These are phyloP conservation scores for Coelastrella sp. DNA, from an alignment of 139 green algal species.

Conservation along the genomic window DNA sequence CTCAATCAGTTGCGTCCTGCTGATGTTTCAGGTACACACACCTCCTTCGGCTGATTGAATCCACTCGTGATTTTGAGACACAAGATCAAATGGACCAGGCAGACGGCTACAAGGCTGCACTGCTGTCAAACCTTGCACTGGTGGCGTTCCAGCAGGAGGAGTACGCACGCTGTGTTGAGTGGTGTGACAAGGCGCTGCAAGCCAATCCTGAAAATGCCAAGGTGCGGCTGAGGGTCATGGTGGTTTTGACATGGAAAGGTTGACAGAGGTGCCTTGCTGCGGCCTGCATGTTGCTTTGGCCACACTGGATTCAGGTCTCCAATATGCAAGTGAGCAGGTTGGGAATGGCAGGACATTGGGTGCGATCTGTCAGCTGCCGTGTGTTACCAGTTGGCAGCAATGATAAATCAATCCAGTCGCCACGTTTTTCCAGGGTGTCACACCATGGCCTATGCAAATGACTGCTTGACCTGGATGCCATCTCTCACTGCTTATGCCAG, in stretches of 20 bases:
- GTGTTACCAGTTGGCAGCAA: too few relatives aligned
- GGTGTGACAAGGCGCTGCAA: constrained; percentile 69
- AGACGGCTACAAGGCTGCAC: constrained; percentile 44
- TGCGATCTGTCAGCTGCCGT: too few relatives aligned
- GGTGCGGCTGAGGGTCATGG: neutral
- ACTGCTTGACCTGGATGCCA: neutral
- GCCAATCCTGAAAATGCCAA: constrained; percentile 58
- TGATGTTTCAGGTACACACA: constrained; percentile 55
- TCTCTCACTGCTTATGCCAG: constrained; percentile 42
- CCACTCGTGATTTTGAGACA: constrained; percentile 69
- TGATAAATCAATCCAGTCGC: neutral
- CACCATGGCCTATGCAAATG: neutral
- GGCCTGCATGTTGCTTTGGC: neutral
- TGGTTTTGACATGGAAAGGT: neutral
- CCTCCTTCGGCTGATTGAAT: constrained; percentile 69
- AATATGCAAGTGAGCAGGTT: too few relatives aligned
- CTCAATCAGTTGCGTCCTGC: neutral
- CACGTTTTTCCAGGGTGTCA: neutral
- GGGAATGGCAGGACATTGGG: too few relatives aligned
- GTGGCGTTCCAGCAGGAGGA: constrained; percentile 52
- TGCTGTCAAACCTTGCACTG: constrained; percentile 76
- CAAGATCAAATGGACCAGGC: constrained; percentile 29
- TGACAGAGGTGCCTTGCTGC: neutral
- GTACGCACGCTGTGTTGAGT: constrained; percentile 58
- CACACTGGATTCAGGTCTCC: neutral